phyloP scores from a whole-genome alignment of 148 eudicot species.

The Camellia japonica region DNA sequence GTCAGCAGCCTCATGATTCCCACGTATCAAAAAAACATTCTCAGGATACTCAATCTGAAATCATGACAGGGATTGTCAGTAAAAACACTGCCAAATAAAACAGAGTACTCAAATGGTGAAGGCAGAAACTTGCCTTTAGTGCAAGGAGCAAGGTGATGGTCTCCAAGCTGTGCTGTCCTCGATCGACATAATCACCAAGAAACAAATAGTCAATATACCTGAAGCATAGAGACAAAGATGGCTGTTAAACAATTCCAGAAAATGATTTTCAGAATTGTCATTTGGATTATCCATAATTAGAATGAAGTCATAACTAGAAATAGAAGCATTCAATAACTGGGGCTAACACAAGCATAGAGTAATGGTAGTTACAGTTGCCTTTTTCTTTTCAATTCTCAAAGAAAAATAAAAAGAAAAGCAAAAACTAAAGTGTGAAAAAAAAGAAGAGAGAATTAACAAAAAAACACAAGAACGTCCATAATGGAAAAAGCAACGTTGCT shows the following conservation, averaged over 20 bases:
- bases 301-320: constrained; percentile 8
- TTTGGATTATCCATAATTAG: neutral
- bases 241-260: constrained; percentile 1
- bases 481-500: neutral
- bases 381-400: neutral
- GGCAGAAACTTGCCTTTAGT: constrained; percentile 59
- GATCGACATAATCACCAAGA: constrained; percentile 94
- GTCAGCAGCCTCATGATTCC: constrained; percentile 99
- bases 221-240: constrained; percentile 26
- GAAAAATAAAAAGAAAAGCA: neutral
- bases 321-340: neutral
- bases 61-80: constrained; percentile 10
- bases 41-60: constrained; percentile 92
- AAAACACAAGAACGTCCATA: too few species aligned
- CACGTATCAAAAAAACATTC: constrained; percentile 91
- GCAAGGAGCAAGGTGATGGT: constrained; percentile 96
- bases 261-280: neutral
- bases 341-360: neutral
- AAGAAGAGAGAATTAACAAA: too few species aligned
- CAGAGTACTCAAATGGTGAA: constrained; percentile 8
- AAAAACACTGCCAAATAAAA: constrained; percentile 3
- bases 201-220: constrained; percentile 95
- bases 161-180: constrained; percentile 99
- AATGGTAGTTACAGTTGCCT: neutral
- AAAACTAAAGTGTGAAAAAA: neutral